Conservation (phyloP, 306 rosid genomes). For the Pterocarpus santalinus region DNA sequence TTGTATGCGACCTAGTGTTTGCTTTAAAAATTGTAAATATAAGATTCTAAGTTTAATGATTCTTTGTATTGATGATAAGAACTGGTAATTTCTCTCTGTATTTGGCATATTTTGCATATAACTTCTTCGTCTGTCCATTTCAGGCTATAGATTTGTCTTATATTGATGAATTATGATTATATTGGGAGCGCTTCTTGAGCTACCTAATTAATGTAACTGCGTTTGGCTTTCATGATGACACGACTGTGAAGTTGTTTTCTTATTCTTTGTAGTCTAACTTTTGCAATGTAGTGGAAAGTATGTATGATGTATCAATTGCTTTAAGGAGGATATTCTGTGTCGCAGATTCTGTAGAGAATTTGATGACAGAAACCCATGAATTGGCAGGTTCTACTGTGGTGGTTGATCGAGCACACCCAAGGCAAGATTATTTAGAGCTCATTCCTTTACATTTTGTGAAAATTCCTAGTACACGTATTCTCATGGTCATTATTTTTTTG, state of each 20-base stretch:
- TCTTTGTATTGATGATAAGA: constrained; percentile 2
- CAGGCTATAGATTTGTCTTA: constrained; percentile 23
- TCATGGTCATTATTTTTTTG: constrained; percentile 15
- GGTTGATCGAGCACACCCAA: constrained; percentile 99
- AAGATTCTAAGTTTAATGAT: not conserved
- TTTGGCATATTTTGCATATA: not conserved
- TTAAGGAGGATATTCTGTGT: constrained; percentile 34
- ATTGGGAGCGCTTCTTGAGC: too few species aligned
- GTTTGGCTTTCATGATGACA: not conserved
- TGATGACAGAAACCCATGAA: constrained; percentile 94
- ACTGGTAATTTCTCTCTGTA: not conserved
- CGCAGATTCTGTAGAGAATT: constrained; percentile 91
- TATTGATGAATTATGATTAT: constrained; percentile 4
- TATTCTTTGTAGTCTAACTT: constrained; percentile 13
- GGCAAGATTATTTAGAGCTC: constrained; percentile 62
- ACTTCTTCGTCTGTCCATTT: constrained; percentile 16
- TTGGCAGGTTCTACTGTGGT: constrained; percentile 90
- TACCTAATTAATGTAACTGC: not conserved
- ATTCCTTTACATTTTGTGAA: constrained; percentile 12
- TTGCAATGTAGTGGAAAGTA: constrained; percentile 17
- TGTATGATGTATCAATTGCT: constrained; percentile 27
- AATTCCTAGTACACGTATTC: constrained; percentile 15
- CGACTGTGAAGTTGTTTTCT: not conserved
- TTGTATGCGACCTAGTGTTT: constrained; percentile 17
- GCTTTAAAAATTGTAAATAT: not conserved